A percentile compares a stretch with the other conserved stretches of the same genome.
phyloP scores from a whole-genome alignment of 208 protist species.

The Wallacemonas sp. region DNA sequence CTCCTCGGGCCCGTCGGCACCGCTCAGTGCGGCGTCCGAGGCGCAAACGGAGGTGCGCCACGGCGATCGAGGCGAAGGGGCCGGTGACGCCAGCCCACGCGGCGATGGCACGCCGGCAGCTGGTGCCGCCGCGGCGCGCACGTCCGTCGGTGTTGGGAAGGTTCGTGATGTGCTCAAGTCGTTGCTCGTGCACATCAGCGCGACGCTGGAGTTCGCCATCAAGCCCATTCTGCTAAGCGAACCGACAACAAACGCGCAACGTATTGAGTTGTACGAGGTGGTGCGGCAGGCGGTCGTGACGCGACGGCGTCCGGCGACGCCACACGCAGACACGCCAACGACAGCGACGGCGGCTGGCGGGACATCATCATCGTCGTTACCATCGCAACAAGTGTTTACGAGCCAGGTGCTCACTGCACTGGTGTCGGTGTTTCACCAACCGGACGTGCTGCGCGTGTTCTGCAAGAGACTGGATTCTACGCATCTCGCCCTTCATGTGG shows the following conservation, averaged over 20 bases:
- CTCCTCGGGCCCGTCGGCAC: too few species aligned
- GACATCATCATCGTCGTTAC: too few species aligned
- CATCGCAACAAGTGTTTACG: background rate
- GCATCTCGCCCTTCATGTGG: too few species aligned
- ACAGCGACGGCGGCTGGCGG: too few species aligned
- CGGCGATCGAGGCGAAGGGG: too few species aligned
- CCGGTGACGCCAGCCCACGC: too few species aligned
- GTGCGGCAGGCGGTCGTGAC: background rate
- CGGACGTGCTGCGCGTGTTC: background rate
- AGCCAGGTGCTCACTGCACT: background rate
- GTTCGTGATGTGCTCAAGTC: background rate
- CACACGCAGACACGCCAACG: background rate
- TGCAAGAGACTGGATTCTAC: background rate
- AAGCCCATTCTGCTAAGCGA: background rate
- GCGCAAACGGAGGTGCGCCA: too few species aligned
- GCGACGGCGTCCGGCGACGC: background rate
- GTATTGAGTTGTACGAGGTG: conserved; percentile 1
- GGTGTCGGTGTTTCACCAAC: background rate
- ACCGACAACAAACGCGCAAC: background rate
- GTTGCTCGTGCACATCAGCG: background rate
- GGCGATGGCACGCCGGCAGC: too few species aligned
- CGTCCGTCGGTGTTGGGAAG: background rate
- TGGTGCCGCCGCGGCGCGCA: background rate
- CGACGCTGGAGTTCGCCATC: conserved; percentile 2
- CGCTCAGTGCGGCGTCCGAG: too few species aligned